Conservation (phyloP, 2,329 filamentous ascomycete genomes). For the Exophiala bonariae region DNA sequence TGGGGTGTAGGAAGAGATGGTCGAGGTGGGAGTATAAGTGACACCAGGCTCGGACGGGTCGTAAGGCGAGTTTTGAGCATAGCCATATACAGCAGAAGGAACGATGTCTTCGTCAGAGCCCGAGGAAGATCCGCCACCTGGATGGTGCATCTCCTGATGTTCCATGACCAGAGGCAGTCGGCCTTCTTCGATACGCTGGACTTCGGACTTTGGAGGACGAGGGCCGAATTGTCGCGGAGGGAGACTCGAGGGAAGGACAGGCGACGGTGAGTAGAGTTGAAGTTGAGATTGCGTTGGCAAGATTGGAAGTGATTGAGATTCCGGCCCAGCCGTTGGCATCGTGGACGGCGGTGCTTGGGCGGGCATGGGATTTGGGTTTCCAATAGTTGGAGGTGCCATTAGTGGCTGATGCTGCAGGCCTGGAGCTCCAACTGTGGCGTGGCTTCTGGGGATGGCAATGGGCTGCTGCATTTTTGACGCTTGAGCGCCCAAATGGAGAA, state of each 20-base stretch:
- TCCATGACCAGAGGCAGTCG: slow-evolving; percentile 38
- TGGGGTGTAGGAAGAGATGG: slow-evolving; percentile 31
- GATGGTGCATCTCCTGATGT: slow-evolving; percentile 44
- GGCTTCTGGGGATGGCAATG: too few relatives aligned
- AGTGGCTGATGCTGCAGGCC: not conserved
- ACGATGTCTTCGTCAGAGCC: slow-evolving; percentile 40
- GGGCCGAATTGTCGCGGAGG: slow-evolving; percentile 6
- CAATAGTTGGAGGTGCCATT: not conserved
- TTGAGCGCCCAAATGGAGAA: too few relatives aligned
- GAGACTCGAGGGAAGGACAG: slow-evolving; percentile 12
- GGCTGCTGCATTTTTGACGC: too few relatives aligned
- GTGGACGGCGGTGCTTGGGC: not conserved
- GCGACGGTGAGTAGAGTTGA: slow-evolving; percentile 19
- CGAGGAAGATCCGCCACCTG: slow-evolving; percentile 38
- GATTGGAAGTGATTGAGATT: slow-evolving; percentile 11
- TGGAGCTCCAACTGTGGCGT: too few relatives aligned
- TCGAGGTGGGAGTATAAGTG: slow-evolving; percentile 34
- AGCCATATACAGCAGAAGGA: slow-evolving; percentile 35
- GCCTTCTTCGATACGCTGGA: slow-evolving; percentile 22
- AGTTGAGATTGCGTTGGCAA: slow-evolving; percentile 8
- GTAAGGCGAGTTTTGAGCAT: slow-evolving; percentile 34
- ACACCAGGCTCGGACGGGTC: slow-evolving; percentile 33
- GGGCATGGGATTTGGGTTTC: not conserved
- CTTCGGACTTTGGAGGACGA: slow-evolving; percentile 18
- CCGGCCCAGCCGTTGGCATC: not conserved